phyloP scores from a whole-genome alignment of 2,329 filamentous ascomycete genomes.

The Furcasterigmium sp. region DNA sequence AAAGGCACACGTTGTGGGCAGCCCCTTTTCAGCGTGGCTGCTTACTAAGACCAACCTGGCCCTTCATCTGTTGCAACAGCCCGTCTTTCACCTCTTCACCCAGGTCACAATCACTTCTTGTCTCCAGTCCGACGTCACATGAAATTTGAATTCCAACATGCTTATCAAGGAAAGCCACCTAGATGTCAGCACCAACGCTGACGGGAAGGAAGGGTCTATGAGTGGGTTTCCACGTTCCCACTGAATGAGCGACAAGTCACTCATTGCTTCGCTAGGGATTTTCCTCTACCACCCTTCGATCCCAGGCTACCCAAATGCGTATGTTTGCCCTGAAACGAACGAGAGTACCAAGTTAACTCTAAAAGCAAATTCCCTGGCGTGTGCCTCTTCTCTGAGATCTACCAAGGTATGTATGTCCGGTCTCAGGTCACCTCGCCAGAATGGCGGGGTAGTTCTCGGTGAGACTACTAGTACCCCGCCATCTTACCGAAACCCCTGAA shows the following conservation, averaged over 20 bases:
- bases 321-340: conserved; percentile 25
- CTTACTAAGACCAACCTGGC: no score
- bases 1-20: no score
- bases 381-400: conserved; percentile 88
- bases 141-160: conserved; percentile 39
- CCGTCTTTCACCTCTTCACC: no score
- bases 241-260: not conserved
- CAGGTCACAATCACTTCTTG: no score
- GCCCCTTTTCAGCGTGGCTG: no score
- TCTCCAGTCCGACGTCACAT: no score
- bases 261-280: conserved; percentile 53
- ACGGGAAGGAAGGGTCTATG: conserved; percentile 51
- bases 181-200: conserved; percentile 44
- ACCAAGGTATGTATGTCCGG: conserved; percentile 65
- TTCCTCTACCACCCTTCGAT: conserved; percentile 86
- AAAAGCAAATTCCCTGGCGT: conserved; percentile 74
- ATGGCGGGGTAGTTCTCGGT: conserved; percentile 7
- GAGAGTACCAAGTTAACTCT: conserved; percentile 2
- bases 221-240: conserved; percentile 26
- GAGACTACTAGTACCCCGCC: conserved; percentile 4
- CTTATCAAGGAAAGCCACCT: conserved; percentile 48
- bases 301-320: conserved; percentile 80
- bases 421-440: not conserved
- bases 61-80: no score
- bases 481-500: not conserved